Evolutionary conservation across 2,329 filamentous ascomycete genomes (phyloP), one percentile per base, ranked within the genome.

Genomic region (Cladosporium sp.): DNA sequence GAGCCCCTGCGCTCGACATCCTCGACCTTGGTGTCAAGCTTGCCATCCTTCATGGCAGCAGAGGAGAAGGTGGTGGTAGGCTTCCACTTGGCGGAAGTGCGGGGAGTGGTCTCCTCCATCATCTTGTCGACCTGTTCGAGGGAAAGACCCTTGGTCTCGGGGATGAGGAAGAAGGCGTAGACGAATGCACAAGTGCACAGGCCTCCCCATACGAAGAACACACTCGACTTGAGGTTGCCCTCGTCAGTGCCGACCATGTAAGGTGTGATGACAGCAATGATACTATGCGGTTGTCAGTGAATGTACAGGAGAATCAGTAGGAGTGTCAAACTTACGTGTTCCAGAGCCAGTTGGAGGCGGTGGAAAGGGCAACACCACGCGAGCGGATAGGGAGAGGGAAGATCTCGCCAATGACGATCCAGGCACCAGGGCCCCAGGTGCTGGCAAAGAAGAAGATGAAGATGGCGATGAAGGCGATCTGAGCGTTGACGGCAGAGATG

Each of bases 381-480:
- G 93, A 91, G 74, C 93, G 91, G 79, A 96, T 94, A 67, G 91
- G 91, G 63, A 96, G 87, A 65, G 92, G 92, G 87, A 91, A 96
- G 79, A 95, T 90, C 82, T 97, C 92, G 76, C 92, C 92, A 74
- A 95, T 93, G 71, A 96, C 86, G 65, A 84, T 83, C 86, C 85
- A 88, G 28, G 84, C 85, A 64, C 83, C 89, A 7, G 92, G 91
- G 62, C 92, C 92, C 92, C 92, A 96, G 69, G 92, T 96, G 66
- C 86, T 88, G 67, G 92, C 92, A 78, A 96, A 96, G 85, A 90
- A 94, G 85, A 92, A 93, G 84, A 96, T 93, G 85, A 93, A 95
- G 82, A 96, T 89, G 81, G 89, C 90, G 76, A 95, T 95, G 82
- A 96, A 95, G 67, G 91, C 87, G 70, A 96, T 92, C 84, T 93